Base-by-base conservation (phyloP, 345 rosid species). In the Angophora floribunda region DNA sequence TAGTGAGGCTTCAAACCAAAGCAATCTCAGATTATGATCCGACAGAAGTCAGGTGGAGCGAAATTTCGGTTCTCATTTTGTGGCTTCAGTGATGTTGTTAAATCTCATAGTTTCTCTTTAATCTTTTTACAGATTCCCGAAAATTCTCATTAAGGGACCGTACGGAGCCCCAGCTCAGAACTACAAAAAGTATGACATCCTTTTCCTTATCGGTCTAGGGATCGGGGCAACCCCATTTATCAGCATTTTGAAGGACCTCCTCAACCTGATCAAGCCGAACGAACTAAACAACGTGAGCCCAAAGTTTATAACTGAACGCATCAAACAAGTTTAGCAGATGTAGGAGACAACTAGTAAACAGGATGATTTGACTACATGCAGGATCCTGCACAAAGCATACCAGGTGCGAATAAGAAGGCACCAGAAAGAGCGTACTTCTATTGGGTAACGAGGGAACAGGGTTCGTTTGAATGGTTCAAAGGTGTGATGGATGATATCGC, bases 401-500 rank as follows among this genome's bases (percentile, higher is more conserved):
- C 85, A 55, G 86, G 86, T 32, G 88, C 86, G 7, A 50, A 59
- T 16, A 91, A 79, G 89, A 95, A 91, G 90, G 92, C 91, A 86
- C 98, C 99, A 4, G 97, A 93, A 89, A 94, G 99, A 92, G 99
- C 99, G 7, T 97, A 98, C 79, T 98, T 98, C 85, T 97, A 95
- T 87, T 98, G 99, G 99, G 99, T 97, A 6, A 98, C 99, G 32
- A 95, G 99, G 90, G 99, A 98, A 90, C 99, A 98, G 93, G 92
- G 94, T 87, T 98, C 99, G 26, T 98, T 97, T 85, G 99, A 98
- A 86, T 98, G 99, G 99, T 98, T 98, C 85, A 98, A 97, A 90
- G 99, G 99, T 88, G 99, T 98, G 86, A 97, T 98, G 99, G 98
- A 98, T 92, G 99, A 98, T 61, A 93, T 98, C 59, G 99, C 98